Conservation (phyloP, 2,329 filamentous ascomycete species). For the Colletotrichum godetiae region DNA sequence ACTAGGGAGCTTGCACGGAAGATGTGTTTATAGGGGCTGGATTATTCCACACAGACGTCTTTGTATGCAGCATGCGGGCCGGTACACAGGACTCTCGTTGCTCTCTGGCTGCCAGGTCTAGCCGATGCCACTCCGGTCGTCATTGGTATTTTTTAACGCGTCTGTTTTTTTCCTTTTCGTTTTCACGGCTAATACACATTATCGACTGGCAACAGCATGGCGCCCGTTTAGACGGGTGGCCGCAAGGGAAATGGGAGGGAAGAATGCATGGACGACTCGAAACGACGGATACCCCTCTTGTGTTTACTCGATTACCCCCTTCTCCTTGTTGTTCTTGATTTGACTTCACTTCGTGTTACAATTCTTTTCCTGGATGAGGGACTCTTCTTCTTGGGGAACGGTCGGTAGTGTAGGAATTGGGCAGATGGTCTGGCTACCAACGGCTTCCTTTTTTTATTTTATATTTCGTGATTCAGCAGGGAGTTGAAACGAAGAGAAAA, state of each 20-base stretch:
- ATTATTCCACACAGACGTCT: conserved; percentile 19
- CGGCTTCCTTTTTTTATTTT: conserved; percentile 32
- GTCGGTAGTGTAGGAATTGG: conserved; percentile 8
- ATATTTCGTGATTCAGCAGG: conserved; percentile 22
- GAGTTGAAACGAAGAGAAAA: conserved; percentile 38
- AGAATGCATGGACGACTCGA: conserved; percentile 58
- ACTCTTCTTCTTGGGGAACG: conserved; percentile 32
- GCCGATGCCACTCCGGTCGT: not conserved
- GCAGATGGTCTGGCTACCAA: conserved; percentile 36
- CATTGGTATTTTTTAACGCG: conserved; percentile 20
- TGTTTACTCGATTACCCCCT: conserved; percentile 38
- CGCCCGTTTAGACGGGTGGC: conserved; percentile 42
- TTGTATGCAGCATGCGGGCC: conserved; percentile 28
- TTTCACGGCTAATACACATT: conserved; percentile 46
- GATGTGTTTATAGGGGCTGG: conserved; percentile 29
- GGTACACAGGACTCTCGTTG: conserved; percentile 36
- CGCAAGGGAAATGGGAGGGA: conserved; percentile 44
- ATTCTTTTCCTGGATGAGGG: conserved; percentile 8
- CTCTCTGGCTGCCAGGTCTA: conserved; percentile 29
- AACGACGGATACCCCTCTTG: conserved; percentile 56
- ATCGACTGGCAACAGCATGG: conserved; percentile 53
- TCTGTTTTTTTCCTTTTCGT: conserved; percentile 34
- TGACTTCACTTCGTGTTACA: conserved; percentile 32
- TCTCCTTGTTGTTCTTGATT: conserved; percentile 32
- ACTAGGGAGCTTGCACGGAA: not conserved